Percentiles rank a stretch among this genome's conserved stretches.
phyloP scores from a whole-genome alignment of 352 stramenopile genomes.

The Phytophthora multivora region DNA sequence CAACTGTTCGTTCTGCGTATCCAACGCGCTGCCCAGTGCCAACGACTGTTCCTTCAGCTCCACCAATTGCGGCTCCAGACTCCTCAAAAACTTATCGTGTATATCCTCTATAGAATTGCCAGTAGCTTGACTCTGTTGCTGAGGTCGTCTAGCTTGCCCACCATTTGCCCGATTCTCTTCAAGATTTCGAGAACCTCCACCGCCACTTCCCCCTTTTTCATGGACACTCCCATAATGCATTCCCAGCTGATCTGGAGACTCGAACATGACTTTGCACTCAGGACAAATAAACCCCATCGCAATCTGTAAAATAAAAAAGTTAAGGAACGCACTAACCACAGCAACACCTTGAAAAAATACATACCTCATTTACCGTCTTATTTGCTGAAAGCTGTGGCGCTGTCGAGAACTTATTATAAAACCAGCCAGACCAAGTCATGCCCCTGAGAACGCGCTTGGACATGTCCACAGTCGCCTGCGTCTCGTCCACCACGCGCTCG shows the following conservation, averaged over 20 bases:
- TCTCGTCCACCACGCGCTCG: constrained; percentile 60
- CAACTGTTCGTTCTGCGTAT: constrained; percentile 67
- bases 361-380: constrained; percentile 9
- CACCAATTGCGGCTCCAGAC: constrained; percentile 60
- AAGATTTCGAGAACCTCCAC: neutral
- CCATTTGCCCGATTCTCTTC: neutral
- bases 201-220: constrained; percentile 8
- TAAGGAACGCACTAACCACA: neutral
- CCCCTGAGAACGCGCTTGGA: constrained; percentile 64
- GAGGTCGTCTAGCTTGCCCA: neutral
- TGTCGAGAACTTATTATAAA: constrained; percentile 72
- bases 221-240: constrained; percentile 64
- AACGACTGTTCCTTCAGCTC: constrained; percentile 74
- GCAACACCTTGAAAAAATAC: neutral
- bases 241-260: constrained; percentile 55
- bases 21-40: constrained; percentile 62
- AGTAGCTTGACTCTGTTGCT: constrained; percentile 10
- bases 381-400: constrained; percentile 27
- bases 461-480: constrained; percentile 59
- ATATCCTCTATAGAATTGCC: constrained; percentile 22
- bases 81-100: constrained; percentile 51
- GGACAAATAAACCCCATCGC: constrained; percentile 87
- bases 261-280: constrained; percentile 76
- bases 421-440: constrained; percentile 84
- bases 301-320: constrained; percentile 46